phyloP scores from a whole-genome alignment of 371 early-diverging fungal species.

The Saksenaea oblongispora region DNA sequence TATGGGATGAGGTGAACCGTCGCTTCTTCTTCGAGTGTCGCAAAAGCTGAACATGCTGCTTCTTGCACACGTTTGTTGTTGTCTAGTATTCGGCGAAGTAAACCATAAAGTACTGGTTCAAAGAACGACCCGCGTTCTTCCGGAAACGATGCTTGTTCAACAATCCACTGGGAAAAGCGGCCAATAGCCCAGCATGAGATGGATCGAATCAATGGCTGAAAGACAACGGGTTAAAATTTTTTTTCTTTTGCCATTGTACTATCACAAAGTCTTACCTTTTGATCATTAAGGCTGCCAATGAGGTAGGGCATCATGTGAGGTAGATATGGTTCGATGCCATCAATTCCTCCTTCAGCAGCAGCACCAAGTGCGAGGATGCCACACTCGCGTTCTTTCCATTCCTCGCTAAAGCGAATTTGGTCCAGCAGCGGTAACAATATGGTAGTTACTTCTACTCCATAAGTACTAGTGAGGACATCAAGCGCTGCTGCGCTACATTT shows the following conservation, averaged over 20 bases:
- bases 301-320: slow-evolving; percentile 84
- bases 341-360: slow-evolving; percentile 87
- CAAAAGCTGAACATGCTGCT: slow-evolving; percentile 93
- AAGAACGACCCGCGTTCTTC: slow-evolving; percentile 73
- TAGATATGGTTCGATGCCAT: slow-evolving; percentile 84
- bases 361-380: slow-evolving; percentile 96
- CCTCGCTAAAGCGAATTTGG: slow-evolving; percentile 68
- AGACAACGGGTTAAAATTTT: neutral
- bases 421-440: slow-evolving; percentile 81
- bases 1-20: slow-evolving; percentile 78
- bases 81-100: slow-evolving; percentile 80
- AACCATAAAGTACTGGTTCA: slow-evolving; percentile 77
- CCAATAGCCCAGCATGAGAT: slow-evolving; percentile 97
- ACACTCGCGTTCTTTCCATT: slow-evolving; percentile 90
- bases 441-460: slow-evolving; percentile 71
- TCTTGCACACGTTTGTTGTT: slow-evolving; percentile 94
- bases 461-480: slow-evolving; percentile 84
- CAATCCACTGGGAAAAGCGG: slow-evolving; percentile 87
- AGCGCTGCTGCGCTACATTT: slow-evolving; percentile 95
- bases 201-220: slow-evolving; percentile 83
- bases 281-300: slow-evolving; percentile 70
- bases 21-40: slow-evolving; percentile 90
- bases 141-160: slow-evolving; percentile 50
- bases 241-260: neutral
- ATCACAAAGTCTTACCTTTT: slow-evolving; percentile 53